Evolutionary conservation across 1,284 basidiomycete species (phyloP).

Genomic region (Porogramme epimiltina): DNA sequence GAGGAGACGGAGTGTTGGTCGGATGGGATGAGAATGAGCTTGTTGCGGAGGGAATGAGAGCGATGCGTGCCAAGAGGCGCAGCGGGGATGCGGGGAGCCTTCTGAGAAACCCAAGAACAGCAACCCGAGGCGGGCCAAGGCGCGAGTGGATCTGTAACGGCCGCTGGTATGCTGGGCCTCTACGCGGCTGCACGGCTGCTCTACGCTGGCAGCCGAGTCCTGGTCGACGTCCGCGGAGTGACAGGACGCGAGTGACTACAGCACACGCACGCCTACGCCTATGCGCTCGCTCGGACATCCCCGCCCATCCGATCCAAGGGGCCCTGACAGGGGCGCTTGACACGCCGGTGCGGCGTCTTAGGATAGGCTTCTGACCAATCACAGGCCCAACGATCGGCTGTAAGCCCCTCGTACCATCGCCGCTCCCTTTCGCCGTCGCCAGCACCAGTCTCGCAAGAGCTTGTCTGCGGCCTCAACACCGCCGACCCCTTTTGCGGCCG

Average conservation of each 20-base stretch:
- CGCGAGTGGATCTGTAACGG: no score
- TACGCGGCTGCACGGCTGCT: no score
- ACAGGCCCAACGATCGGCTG: conserved; percentile 1
- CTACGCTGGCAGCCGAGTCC: no score
- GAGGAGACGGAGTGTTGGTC: not conserved
- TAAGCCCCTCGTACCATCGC: conserved; percentile 16
- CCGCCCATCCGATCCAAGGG: no score
- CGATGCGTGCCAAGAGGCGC: conserved; percentile 1
- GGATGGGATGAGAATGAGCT: not conserved
- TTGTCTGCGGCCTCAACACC: not conserved
- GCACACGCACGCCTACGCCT: no score
- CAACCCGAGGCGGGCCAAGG: not conserved
- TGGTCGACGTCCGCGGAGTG: no score
- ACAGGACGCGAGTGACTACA: no score
- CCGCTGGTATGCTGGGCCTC: no score
- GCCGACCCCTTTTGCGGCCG: not conserved
- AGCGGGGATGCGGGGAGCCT: not conserved
- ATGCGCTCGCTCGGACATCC: no score
- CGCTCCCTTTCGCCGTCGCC: not conserved
- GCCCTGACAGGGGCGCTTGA: no score
- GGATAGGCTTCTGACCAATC: conserved; percentile 18
- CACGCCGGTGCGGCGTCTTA: no score
- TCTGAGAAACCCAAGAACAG: conserved; percentile 1
- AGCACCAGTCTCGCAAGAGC: not conserved
- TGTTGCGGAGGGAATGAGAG: not conserved